phyloP scores from a whole-genome alignment of 768 basidiomycete genomes.

The Rhodocollybia butyracea region DNA sequence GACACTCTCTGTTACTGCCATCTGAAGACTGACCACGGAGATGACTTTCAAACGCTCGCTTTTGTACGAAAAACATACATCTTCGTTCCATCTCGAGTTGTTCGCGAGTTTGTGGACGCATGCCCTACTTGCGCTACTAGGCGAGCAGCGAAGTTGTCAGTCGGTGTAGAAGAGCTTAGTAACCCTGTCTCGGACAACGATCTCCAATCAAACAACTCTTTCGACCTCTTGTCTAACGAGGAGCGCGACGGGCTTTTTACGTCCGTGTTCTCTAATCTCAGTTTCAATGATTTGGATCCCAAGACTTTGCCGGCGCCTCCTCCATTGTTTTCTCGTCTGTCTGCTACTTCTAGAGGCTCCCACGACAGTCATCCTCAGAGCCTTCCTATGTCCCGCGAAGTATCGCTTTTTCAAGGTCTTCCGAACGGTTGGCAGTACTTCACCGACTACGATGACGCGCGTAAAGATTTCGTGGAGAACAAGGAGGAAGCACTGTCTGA shows the following conservation, averaged over 20 bases:
- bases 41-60: constrained; percentile 57
- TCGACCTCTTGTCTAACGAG: background rate
- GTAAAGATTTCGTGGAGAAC: background rate
- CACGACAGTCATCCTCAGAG: constrained; percentile 1
- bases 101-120: constrained; percentile 53
- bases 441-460: background rate
- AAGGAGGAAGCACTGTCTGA: background rate
- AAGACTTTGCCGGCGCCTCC: background rate
- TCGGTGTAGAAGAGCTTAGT: background rate
- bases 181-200: background rate
- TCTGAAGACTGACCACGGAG: constrained; percentile 45
- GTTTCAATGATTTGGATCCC: background rate
- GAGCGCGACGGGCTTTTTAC: background rate
- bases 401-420: constrained; percentile 10
- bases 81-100: constrained; percentile 62
- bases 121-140: constrained; percentile 49
- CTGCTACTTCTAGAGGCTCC: background rate
- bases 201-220: background rate
- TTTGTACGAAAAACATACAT: constrained; percentile 50
- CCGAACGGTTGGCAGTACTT: constrained; percentile 9
- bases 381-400: constrained; percentile 11
- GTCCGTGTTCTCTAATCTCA: background rate
- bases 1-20: constrained; percentile 56
- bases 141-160: background rate
- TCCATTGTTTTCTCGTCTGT: constrained; percentile 4